Evolutionary conservation across 805 yeast genomes (phyloP).

Genomic region (Teunomyces gatunensis): DNA sequence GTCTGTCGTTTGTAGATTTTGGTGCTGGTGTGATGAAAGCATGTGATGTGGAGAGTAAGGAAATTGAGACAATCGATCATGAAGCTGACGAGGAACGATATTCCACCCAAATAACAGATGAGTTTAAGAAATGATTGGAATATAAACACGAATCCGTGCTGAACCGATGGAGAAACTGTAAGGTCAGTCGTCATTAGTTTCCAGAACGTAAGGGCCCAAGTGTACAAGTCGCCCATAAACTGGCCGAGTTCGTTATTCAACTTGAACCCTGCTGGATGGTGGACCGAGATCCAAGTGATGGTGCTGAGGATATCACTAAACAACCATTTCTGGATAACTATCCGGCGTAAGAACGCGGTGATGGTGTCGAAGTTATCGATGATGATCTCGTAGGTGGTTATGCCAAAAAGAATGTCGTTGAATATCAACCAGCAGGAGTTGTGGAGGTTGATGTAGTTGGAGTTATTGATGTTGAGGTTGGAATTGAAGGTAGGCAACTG

Average conservation of each 20-base stretch:
- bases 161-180: neutral
- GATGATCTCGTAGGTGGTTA: conserved; percentile 47
- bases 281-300: conserved; percentile 68
- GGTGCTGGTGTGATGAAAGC: conserved; percentile 78
- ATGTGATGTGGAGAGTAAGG: conserved; percentile 65
- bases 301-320: conserved; percentile 46
- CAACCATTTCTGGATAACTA: conserved; percentile 36
- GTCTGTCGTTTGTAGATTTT: conserved; percentile 77
- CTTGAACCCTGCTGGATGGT: conserved; percentile 92
- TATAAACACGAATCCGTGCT: neutral
- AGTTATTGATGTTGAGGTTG: conserved; percentile 38
- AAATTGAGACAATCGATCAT: conserved; percentile 62
- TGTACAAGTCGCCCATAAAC: conserved; percentile 80
- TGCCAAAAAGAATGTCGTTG: conserved; percentile 79
- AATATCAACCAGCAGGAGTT: conserved; percentile 85
- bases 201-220: conserved; percentile 84
- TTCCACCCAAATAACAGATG: conserved; percentile 49
- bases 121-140: conserved; percentile 11
- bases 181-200: conserved; percentile 12
- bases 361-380: conserved; percentile 31
- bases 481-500: conserved; percentile 35
- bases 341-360: conserved; percentile 20
- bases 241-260: conserved; percentile 80
- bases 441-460: conserved; percentile 71
- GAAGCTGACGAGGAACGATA: conserved; percentile 66